A percentile compares a stretch with the other conserved stretches of the same genome.
Evolutionary conservation across 2,329 filamentous ascomycete genomes (phyloP).

Genomic region (Leptosphaerulina australis): DNA sequence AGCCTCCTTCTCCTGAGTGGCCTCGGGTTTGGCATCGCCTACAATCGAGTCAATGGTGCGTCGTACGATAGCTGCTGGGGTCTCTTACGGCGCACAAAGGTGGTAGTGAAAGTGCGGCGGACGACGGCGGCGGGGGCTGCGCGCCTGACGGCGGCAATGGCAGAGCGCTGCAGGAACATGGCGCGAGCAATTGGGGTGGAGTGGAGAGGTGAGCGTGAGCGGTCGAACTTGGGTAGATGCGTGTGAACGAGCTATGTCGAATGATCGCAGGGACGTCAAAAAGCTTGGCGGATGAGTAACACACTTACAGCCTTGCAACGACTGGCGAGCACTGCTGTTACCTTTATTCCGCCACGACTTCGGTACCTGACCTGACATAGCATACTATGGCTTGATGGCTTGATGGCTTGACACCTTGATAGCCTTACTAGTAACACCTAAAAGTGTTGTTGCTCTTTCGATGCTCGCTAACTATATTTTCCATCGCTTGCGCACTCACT

Average conservation of each 20-base stretch:
- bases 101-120: conserved; percentile 55
- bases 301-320: not conserved
- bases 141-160: conserved; percentile 55
- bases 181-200: conserved; percentile 44
- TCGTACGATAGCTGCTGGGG: conserved; percentile 40
- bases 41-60: conserved; percentile 37
- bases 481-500: not conserved
- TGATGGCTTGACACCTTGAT: not conserved
- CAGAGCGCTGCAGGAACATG: conserved; percentile 59
- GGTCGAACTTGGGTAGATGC: conserved; percentile 34
- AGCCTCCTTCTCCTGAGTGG: conserved; percentile 47
- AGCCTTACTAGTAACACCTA: not conserved
- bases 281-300: not conserved
- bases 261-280: conserved; percentile 27
- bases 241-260: conserved; percentile 33
- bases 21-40: conserved; percentile 43
- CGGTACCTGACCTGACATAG: not conserved
- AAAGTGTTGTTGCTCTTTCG: not conserved
- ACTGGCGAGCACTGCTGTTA: not conserved
- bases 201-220: conserved; percentile 42
- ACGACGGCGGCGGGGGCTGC: conserved; percentile 50
- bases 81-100: conserved; percentile 55
- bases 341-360: not conserved
- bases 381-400: not conserved
- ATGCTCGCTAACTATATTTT: not conserved